These are phyloP conservation scores for Neurospora intermedia DNA, from an alignment of 495 filamentous ascomycete genomes.

Conservation along the genomic window DNA sequence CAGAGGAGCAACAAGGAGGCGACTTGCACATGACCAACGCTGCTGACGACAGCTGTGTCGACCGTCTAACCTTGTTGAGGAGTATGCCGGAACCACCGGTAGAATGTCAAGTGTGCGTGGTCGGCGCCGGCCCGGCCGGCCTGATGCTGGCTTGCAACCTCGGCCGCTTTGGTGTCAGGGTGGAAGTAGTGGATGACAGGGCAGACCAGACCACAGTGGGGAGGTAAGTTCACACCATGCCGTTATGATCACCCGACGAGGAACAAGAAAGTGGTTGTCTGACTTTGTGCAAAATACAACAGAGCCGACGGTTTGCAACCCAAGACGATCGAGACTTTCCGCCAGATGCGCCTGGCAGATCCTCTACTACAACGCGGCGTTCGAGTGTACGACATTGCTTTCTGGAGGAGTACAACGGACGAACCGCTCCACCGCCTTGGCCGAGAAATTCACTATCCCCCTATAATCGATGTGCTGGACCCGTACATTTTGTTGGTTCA, in stretches of 20 bases:
- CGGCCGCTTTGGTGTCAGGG: conserved; percentile 51
- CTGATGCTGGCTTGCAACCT: conserved; percentile 63
- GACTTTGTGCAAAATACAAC: neutral
- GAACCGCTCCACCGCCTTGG: conserved; percentile 41
- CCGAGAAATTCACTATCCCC: conserved; percentile 39
- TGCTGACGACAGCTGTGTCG: conserved; percentile 18
- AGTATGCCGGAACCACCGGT: conserved; percentile 27
- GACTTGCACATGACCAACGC: conserved; percentile 10
- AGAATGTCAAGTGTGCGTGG: conserved; percentile 48
- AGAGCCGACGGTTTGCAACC: conserved; percentile 62
- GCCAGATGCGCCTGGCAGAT: conserved; percentile 58
- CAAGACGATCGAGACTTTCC: conserved; percentile 33
- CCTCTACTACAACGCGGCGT: conserved; percentile 50
- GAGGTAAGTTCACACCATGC: conserved; percentile 21
- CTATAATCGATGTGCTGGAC: conserved; percentile 56
- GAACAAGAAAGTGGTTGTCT: neutral
- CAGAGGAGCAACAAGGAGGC: conserved; percentile 17
- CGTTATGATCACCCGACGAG: neutral
- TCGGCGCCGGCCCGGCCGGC: conserved; percentile 61
- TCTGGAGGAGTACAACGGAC: conserved; percentile 56
- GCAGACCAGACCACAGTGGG: conserved; percentile 51
- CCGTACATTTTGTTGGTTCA: conserved; percentile 64
- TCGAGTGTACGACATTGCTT: conserved; percentile 59
- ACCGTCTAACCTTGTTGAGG: conserved; percentile 25
- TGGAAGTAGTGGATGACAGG: conserved; percentile 52